Evolutionary conservation across 2,329 filamentous ascomycete species (phyloP).

Genomic region (Neonectria neomacrospora): DNA sequence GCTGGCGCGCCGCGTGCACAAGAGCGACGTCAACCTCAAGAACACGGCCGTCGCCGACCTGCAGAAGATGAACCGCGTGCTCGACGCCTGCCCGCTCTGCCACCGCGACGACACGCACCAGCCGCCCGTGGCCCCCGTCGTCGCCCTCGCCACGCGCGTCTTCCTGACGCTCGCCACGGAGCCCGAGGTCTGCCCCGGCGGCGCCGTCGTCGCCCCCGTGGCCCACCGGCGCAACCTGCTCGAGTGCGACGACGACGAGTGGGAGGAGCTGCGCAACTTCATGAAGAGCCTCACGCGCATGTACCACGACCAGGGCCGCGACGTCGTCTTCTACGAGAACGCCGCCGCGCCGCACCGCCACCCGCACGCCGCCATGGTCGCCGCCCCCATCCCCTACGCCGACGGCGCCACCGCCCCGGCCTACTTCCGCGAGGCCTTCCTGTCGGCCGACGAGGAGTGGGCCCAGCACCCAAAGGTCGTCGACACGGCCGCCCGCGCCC

Average conservation of each 20-base stretch:
- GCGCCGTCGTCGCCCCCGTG: conserved; percentile 89
- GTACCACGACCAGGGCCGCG: conserved; percentile 92
- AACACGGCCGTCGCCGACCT: conserved; percentile 89
- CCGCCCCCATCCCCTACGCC: conserved; percentile 87
- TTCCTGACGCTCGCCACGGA: conserved; percentile 91
- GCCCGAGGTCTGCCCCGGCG: conserved; percentile 85
- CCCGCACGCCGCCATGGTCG: conserved; percentile 86
- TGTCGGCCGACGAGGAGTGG: conserved; percentile 92
- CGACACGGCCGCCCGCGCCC: conserved; percentile 76
- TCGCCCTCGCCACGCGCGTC: conserved; percentile 86
- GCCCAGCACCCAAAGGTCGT: conserved; percentile 95
- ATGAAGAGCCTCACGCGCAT: conserved; percentile 96
- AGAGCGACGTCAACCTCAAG: conserved; percentile 87
- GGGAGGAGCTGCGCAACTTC: conserved; percentile 99
- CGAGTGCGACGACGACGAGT: conserved; percentile 99
- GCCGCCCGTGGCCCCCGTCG: conserved; percentile 83
- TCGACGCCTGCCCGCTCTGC: conserved; percentile 91
- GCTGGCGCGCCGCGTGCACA: conserved; percentile 86
- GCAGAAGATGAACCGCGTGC: conserved; percentile 85
- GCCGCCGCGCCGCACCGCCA: conserved; percentile 83
- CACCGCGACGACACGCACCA: conserved; percentile 83
- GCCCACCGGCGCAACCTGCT: conserved; percentile 89
- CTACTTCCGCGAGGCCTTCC: conserved; percentile 94
- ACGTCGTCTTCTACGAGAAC: conserved; percentile 98
- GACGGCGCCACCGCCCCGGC: conserved; percentile 92